Evolutionary conservation across 805 yeast species (phyloP).

Genomic region (Diddensiella santjacobensis): DNA sequence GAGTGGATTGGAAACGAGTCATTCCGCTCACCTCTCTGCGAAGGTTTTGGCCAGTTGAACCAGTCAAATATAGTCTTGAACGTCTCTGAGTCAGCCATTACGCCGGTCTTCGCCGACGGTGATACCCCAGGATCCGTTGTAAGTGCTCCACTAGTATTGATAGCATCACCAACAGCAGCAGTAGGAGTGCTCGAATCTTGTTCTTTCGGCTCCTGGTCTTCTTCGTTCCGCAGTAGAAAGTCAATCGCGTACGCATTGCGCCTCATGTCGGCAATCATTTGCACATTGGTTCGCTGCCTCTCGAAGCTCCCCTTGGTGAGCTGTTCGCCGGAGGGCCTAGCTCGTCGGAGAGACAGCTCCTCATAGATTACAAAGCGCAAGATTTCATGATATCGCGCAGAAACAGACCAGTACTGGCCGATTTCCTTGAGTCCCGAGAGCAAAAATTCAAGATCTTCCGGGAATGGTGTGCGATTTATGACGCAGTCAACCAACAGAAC

Average conservation of each 20-base stretch:
- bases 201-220: neutral
- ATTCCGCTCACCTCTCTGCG: neutral
- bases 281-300: slow-evolving; percentile 13
- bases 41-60: slow-evolving; percentile 26
- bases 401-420: slow-evolving; percentile 25
- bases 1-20: slow-evolving; percentile 8
- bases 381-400: slow-evolving; percentile 25
- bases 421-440: slow-evolving; percentile 19
- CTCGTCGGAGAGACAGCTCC: slow-evolving; percentile 20
- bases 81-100: neutral
- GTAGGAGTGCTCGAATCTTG: neutral
- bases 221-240: slow-evolving; percentile 16
- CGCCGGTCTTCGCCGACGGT: neutral
- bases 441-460: slow-evolving; percentile 24
- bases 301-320: neutral
- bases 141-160: no score
- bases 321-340: neutral
- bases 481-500: slow-evolving; percentile 27
- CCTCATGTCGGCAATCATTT: slow-evolving; percentile 28
- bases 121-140: neutral
- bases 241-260: slow-evolving; percentile 29
- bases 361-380: slow-evolving; percentile 25
- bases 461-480: slow-evolving; percentile 17
- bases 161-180: neutral
- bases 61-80: slow-evolving; percentile 22